Base-by-base conservation (phyloP, 2,329 filamentous ascomycete genomes). In the Fusarium pseudoanthophilum region DNA sequence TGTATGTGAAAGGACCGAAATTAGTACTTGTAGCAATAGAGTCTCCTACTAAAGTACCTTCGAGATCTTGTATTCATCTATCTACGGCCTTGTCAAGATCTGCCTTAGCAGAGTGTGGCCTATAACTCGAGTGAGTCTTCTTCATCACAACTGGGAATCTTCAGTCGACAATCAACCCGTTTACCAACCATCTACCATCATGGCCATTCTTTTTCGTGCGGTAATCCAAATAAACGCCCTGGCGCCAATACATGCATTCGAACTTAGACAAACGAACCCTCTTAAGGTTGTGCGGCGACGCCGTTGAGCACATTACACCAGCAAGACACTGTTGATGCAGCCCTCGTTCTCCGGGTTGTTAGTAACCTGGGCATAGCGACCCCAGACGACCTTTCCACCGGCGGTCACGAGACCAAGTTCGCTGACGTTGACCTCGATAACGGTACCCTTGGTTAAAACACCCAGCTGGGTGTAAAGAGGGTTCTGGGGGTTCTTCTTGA, bases 361-460 rank as follows among this genome's bases (percentile, higher is more conserved):
- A 30, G 81, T 83, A 48, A 83, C 76, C 71, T 81, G 78, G 9
- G 93, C 93, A 84, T 92, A 96, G 75, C 93, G 88, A 76, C 94
- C 95, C 95, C 95, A 98, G 11, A 95, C 94, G 14, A 97, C 94
- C 85, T 98, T 98, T 72, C 96, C 96, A 71, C 91, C 92, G 4
- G 95, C 92, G 6, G 96, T 98, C 21, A 97, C 94, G 70, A 98
- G 86, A 72, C 96, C 96, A 72, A 98, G 84, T 82, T 99, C 96
- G 64, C 90, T 93, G 36, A 98, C 95, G 80, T 99, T 97, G 78
- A 98, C 95, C 84, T 98, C 95, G 79, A 95, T 90, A 56, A 87
- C 82, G 1, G 85, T 95, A 73, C 94, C 94, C 84, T 95, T 95
- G 53, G 93, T 95, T 79, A 98, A 82, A 7, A 97, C 95, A 69